Conservation (phyloP, 352 stramenopile species). For the Phytophthora tubulina region DNA sequence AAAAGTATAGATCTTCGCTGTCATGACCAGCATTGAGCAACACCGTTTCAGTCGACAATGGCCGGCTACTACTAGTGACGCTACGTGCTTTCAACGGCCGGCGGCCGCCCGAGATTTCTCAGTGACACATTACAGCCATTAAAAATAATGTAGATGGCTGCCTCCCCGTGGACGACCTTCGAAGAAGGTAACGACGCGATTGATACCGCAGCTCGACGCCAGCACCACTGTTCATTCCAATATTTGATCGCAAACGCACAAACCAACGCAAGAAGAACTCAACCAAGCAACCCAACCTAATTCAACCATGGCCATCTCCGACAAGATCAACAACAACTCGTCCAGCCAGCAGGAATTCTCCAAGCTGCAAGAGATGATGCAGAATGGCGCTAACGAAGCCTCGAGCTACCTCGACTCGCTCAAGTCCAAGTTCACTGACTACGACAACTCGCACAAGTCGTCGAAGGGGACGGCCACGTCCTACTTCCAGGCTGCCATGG, state of each 20-base stretch:
- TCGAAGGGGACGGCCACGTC: conserved; percentile 45
- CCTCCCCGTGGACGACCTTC: background rate
- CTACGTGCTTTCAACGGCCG: too few species aligned
- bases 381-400: conserved; percentile 39
- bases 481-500: conserved; percentile 52
- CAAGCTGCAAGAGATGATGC: conserved; percentile 51
- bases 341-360: conserved; percentile 43
- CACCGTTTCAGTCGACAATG: too few species aligned
- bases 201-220: too few species aligned
- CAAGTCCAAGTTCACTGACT: conserved; percentile 51
- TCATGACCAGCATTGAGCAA: too few species aligned
- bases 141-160: background rate
- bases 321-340: conserved; percentile 28
- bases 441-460: conserved; percentile 52
- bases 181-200: too few species aligned
- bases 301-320: conserved; percentile 37
- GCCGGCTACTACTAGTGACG: too few species aligned
- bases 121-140: background rate
- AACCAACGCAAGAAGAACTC: conserved; percentile 3
- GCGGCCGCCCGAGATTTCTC: too few species aligned
- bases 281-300: background rate
- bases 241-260: conserved; percentile 23
- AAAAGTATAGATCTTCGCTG: too few species aligned
- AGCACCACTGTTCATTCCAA: conserved; percentile 28
- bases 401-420: conserved; percentile 49